phyloP scores from a whole-genome alignment of 2,329 filamentous ascomycete genomes.

The Chaetomiaceae sp. region DNA sequence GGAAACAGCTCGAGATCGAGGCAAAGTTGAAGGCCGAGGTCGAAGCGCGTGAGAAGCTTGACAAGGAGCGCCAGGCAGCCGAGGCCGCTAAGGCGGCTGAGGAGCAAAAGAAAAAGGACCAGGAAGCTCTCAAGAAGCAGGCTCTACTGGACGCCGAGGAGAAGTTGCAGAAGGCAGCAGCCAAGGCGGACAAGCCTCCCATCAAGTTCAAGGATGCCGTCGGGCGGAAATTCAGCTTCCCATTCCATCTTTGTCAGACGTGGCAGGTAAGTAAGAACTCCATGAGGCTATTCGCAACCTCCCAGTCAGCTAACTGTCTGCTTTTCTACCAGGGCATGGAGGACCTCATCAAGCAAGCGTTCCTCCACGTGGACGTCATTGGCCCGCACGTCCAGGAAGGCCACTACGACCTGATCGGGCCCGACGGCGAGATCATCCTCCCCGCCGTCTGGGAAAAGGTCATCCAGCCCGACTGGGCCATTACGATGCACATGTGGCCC shows the following conservation, averaged over 20 bases:
- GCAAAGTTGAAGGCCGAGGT: constrained; percentile 39
- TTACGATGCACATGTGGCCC: constrained; percentile 55
- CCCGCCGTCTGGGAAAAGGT: constrained; percentile 77
- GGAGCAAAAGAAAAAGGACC: constrained; percentile 48
- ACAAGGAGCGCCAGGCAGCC: constrained; percentile 33
- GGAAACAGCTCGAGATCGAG: constrained; percentile 35
- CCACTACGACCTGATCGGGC: constrained; percentile 73
- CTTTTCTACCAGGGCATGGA: constrained; percentile 63
- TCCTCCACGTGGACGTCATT: constrained; percentile 69
- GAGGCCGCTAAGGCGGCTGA: constrained; percentile 43
- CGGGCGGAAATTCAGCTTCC: constrained; percentile 86
- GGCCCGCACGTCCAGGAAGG: constrained; percentile 70
- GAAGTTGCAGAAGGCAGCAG: constrained; percentile 39
- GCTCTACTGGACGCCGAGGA: constrained; percentile 41
- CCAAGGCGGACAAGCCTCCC: constrained; percentile 59
- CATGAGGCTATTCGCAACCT: too few relatives aligned
- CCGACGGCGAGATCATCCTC: constrained; percentile 75
- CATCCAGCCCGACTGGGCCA: constrained; percentile 68
- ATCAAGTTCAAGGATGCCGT: constrained; percentile 91
- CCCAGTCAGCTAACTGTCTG: neutral
- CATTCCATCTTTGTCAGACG: constrained; percentile 75
- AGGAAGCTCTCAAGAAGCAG: constrained; percentile 49
- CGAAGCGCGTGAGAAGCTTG: constrained; percentile 38
- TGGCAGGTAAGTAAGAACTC: constrained; percentile 78
- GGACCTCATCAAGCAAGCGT: constrained; percentile 77